Percentiles rank a stretch among this genome's conserved stretches.
phyloP scores from a whole-genome alignment of 1,139 yeast genomes.

The Kodamaea alishanica region DNA sequence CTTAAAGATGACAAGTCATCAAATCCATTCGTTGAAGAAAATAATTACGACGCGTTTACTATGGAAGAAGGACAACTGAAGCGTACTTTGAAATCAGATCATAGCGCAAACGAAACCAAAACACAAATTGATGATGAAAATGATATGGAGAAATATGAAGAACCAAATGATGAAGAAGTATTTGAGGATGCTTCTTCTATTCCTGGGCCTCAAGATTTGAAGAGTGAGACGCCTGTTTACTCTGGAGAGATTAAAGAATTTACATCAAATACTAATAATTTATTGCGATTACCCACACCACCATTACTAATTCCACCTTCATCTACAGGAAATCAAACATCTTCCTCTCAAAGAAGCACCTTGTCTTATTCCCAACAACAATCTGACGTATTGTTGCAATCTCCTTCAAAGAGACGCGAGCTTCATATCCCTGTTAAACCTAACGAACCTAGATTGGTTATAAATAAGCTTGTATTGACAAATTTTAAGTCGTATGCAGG shows the following conservation, averaged over 20 bases:
- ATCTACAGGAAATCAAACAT: not conserved
- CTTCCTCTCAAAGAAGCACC: conserved; percentile 4
- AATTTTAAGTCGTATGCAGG: conserved; percentile 98
- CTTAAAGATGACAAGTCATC: conserved; percentile 1
- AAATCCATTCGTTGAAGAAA: conserved; percentile 6
- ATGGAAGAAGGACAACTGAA: too few relatives aligned
- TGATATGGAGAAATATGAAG: not conserved
- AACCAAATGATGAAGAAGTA: not conserved
- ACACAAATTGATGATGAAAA: too few relatives aligned
- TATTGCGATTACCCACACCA: conserved; percentile 4
- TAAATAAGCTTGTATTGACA: conserved; percentile 65
- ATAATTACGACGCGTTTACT: not conserved
- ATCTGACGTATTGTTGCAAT: conserved; percentile 23
- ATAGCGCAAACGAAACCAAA: too few relatives aligned
- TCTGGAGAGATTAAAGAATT: not conserved
- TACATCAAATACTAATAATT: not conserved
- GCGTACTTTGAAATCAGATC: too few relatives aligned
- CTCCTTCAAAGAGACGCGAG: conserved; percentile 29
- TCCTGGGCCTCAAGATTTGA: not conserved
- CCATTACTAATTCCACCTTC: conserved; percentile 3
- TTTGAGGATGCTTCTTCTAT: not conserved
- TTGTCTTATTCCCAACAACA: conserved; percentile 32
- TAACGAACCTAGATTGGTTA: conserved; percentile 62
- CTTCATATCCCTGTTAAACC: conserved; percentile 12
- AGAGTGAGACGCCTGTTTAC: not conserved